Evolutionary conservation across 306 rosid species (phyloP).

Genomic region (Citrullus mucosospermus): DNA sequence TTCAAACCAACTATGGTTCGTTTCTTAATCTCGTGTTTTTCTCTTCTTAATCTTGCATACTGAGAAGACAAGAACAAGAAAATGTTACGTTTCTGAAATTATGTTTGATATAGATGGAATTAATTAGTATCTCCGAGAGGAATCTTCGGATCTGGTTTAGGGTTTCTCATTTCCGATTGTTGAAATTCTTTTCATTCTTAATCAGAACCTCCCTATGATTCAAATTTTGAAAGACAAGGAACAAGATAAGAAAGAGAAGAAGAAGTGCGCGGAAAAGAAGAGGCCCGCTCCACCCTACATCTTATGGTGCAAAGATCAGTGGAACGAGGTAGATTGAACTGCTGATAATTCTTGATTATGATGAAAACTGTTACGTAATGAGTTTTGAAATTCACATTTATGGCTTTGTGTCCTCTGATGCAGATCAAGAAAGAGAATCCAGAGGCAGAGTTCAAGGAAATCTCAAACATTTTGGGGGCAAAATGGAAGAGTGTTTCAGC

Average conservation of each 20-base stretch:
- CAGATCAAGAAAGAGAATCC: conserved; percentile 73
- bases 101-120: neutral
- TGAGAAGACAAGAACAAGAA: neutral
- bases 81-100: neutral
- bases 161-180: neutral
- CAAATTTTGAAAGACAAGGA: conserved; percentile 44
- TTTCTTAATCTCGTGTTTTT: neutral
- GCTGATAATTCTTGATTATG: neutral
- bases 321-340: conserved; percentile 50
- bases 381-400: neutral
- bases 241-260: conserved; percentile 49
- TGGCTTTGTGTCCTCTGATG: neutral
- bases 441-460: conserved; percentile 79
- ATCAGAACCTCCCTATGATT: conserved; percentile 43
- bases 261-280: conserved; percentile 48
- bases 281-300: conserved; percentile 75
- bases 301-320: conserved; percentile 81
- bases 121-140: neutral
- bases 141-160: neutral
- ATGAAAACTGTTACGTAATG: neutral
- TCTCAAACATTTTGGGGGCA: conserved; percentile 59
- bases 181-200: neutral
- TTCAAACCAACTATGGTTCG: conserved; percentile 79
- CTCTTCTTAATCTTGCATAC: neutral
- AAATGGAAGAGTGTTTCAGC: conserved; percentile 64